These are phyloP conservation scores for Globisporangium middletonii DNA, from an alignment of 352 stramenopile species.

Conservation along the genomic window DNA sequence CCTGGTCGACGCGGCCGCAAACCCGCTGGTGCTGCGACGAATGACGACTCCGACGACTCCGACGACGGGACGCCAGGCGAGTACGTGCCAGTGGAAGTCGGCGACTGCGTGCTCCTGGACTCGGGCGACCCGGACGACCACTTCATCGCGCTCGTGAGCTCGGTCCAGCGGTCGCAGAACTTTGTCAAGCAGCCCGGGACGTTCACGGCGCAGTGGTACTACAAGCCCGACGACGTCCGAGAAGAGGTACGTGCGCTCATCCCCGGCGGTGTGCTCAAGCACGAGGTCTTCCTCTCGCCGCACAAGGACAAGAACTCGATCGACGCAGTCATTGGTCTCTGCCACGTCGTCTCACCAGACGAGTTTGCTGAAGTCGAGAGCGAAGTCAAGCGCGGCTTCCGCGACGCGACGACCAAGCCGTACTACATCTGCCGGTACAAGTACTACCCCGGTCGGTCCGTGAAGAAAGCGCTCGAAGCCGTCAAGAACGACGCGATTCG, in stretches of 20 bases:
- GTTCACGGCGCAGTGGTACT: conserved; percentile 85
- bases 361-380: conserved; percentile 69
- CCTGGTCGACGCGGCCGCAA: too few species aligned
- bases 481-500: conserved; percentile 71
- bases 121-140: conserved; percentile 58
- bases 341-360: conserved; percentile 64
- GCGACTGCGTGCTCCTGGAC: conserved; percentile 76
- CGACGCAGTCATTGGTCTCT: conserved; percentile 69
- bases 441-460: conserved; percentile 63
- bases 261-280: conserved; percentile 46
- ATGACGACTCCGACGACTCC: not conserved
- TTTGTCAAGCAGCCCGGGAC: conserved; percentile 30
- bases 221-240: conserved; percentile 70
- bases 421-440: conserved; percentile 80
- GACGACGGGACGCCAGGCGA: conserved; percentile 43
- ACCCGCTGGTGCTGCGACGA: too few species aligned
- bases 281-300: conserved; percentile 78
- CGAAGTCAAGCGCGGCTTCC: conserved; percentile 66
- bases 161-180: conserved; percentile 56
- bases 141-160: conserved; percentile 71
- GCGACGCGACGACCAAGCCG: conserved; percentile 56
- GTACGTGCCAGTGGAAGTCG: conserved; percentile 61
- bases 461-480: conserved; percentile 60
- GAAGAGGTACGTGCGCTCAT: conserved; percentile 58
- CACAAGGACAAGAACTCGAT: conserved; percentile 84